Percentiles rank a stretch among this genome's conserved stretches.
phyloP scores from a whole-genome alignment of 352 stramenopile genomes.

The Globisporangium camurandrum region DNA sequence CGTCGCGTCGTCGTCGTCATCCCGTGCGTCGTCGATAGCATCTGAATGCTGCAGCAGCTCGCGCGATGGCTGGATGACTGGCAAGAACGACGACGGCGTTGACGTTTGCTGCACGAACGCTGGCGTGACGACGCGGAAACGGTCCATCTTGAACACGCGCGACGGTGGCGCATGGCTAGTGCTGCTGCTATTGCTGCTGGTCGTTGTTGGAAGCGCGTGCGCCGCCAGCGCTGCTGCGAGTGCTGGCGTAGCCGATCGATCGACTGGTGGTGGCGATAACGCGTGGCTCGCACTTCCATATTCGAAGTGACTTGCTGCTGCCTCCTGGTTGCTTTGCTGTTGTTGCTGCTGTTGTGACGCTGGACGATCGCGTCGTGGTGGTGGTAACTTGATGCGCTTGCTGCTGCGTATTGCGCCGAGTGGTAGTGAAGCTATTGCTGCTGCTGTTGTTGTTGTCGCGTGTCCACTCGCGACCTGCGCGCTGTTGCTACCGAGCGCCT shows the following conservation, averaged over 20 bases:
- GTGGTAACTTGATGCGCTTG: background rate
- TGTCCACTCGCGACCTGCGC: too few relatives aligned
- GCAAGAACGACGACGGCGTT: constrained; percentile 1
- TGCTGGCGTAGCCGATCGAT: background rate
- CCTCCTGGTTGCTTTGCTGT: constrained; percentile 3
- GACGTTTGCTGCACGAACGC: constrained; percentile 20
- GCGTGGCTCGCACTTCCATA: too few relatives aligned
- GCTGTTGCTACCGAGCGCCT: too few relatives aligned
- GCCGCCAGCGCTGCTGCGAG: constrained; percentile 4
- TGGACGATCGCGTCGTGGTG: background rate
- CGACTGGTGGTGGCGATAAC: background rate
- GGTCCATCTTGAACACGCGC: constrained; percentile 64
- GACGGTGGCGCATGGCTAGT: constrained; percentile 28
- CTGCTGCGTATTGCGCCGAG: background rate
- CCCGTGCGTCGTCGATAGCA: background rate
- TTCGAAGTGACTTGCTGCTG: too few relatives aligned
- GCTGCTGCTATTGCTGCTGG: constrained; percentile 19
- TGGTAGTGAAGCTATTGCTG: too few relatives aligned
- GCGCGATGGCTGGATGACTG: constrained; percentile 6
- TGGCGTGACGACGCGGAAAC: constrained; percentile 50
- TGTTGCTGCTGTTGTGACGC: background rate
- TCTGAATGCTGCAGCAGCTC: background rate
- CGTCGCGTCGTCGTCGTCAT: background rate
- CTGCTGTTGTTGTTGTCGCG: too few relatives aligned
- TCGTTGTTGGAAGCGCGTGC: constrained; percentile 7